phyloP scores from a whole-genome alignment of 1,139 yeast species.

The Meyerozyma guilliermondii region DNA sequence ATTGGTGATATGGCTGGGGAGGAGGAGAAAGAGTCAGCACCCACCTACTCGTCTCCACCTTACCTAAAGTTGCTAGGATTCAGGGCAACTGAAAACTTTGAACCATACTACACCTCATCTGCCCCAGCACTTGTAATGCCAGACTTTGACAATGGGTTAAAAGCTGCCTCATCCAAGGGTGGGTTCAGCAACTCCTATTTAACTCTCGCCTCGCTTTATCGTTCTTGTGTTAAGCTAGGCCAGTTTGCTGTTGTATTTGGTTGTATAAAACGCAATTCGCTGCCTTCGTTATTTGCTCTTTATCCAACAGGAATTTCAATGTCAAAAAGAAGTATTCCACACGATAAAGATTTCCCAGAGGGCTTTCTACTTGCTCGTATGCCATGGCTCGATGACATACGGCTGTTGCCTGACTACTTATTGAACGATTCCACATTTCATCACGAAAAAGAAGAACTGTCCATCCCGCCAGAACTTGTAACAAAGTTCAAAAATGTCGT shows the following conservation, averaged over 20 bases:
- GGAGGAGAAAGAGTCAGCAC: conserved; percentile 7
- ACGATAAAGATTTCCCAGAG: conserved; percentile 39
- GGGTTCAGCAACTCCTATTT: conserved; percentile 57
- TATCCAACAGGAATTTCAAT: conserved; percentile 44
- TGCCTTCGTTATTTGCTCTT: conserved; percentile 57
- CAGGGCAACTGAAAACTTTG: conserved; percentile 35
- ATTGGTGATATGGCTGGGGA: conserved; percentile 10
- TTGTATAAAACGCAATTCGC: conserved; percentile 45
- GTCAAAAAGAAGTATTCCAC: conserved; percentile 15
- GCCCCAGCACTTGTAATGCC: conserved; percentile 58
- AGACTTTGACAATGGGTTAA: conserved; percentile 29
- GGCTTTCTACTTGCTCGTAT: conserved; percentile 56
- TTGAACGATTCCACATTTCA: conserved; percentile 7
- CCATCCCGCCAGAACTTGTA: conserved; percentile 7
- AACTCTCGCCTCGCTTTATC: conserved; percentile 66
- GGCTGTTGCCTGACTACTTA: conserved; percentile 39
- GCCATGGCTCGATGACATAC: conserved; percentile 64
- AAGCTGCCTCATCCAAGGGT: conserved; percentile 16
- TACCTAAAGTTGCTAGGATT: conserved; percentile 64
- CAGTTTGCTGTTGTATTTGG: conserved; percentile 75
- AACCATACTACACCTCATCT: conserved; percentile 48
- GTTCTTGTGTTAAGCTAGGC: conserved; percentile 46
- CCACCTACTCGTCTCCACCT: conserved; percentile 25
- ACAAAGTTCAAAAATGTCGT: conserved; percentile 30
- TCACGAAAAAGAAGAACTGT: conserved; percentile 4